A percentile compares a stretch with the other conserved stretches of the same genome.
Evolutionary conservation across 148 eudicot species (phyloP).

Genomic region (Nyssa sinensis): DNA sequence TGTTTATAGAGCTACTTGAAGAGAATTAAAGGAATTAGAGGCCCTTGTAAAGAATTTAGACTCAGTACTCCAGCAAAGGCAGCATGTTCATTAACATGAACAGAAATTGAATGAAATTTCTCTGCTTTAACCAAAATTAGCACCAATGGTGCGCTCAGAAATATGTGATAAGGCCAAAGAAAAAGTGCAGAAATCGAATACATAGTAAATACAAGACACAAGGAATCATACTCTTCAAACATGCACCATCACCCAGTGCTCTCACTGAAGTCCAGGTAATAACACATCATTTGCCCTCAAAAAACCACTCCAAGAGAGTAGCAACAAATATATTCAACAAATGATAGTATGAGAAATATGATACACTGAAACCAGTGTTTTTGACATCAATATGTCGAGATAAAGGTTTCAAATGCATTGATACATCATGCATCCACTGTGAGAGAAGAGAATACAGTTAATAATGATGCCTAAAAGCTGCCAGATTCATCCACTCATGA

Average conservation of each 20-base stretch:
- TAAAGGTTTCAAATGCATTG: too few relatives aligned
- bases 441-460: too few relatives aligned
- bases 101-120: background rate
- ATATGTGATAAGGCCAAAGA: background rate
- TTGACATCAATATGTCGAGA: too few relatives aligned
- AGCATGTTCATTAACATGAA: background rate
- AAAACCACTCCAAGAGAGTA: background rate
- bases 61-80: background rate
- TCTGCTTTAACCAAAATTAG: too few relatives aligned
- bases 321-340: background rate
- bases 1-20: background rate
- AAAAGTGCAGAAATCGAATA: background rate
- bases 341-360: background rate
- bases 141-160: background rate
- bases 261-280: background rate
- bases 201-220: background rate
- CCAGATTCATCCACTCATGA: too few relatives aligned
- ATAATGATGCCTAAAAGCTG: too few relatives aligned
- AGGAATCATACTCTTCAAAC: background rate
- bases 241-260: background rate
- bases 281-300: background rate
- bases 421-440: too few relatives aligned
- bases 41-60: background rate
- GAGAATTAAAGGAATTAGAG: background rate
- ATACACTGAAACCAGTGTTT: background rate